Evolutionary conservation across 306 rosid genomes (phyloP).

Genomic region (Inga leiocalycina): DNA sequence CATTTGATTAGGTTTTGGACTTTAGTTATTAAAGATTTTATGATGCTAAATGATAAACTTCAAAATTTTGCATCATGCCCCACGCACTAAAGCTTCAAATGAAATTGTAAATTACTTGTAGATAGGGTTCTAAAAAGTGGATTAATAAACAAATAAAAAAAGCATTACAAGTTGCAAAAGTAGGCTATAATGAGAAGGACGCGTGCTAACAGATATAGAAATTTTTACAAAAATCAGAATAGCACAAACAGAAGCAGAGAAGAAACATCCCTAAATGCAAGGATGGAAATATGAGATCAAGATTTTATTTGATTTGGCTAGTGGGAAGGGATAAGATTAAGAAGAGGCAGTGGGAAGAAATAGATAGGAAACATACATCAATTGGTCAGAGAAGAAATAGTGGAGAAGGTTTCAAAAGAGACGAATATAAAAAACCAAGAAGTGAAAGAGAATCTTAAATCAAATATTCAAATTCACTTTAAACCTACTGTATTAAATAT

Average conservation of each 20-base stretch:
- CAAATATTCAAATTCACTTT: slow-evolving; percentile 26
- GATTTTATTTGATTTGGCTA: slow-evolving; percentile 19
- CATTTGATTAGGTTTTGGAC: slow-evolving; percentile 28
- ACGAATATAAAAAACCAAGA: background rate
- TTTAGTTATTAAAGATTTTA: slow-evolving; percentile 15
- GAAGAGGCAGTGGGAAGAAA: slow-evolving; percentile 8
- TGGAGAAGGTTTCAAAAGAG: background rate
- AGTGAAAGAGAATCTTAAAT: slow-evolving; percentile 8
- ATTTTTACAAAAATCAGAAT: slow-evolving; percentile 19
- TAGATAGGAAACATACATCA: slow-evolving; percentile 1
- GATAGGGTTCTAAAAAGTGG: slow-evolving; percentile 34
- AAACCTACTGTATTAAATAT: slow-evolving; percentile 8
- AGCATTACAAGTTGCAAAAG: slow-evolving; percentile 12
- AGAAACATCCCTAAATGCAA: slow-evolving; percentile 23
- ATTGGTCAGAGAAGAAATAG: background rate
- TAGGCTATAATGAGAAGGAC: slow-evolving; percentile 32
- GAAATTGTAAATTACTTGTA: slow-evolving; percentile 16
- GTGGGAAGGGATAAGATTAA: slow-evolving; percentile 35
- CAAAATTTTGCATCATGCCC: slow-evolving; percentile 29
- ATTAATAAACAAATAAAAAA: slow-evolving; percentile 25
- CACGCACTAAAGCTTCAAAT: slow-evolving; percentile 28
- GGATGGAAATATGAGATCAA: slow-evolving; percentile 26
- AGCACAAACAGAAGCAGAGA: slow-evolving; percentile 31
- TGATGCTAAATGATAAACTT: slow-evolving; percentile 32
- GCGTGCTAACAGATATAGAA: slow-evolving; percentile 24